A percentile compares a stretch with the other conserved stretches of the same genome.
Evolutionary conservation across 2,329 filamentous ascomycete species (phyloP).

Genomic region (Stenocarpella maydis): DNA sequence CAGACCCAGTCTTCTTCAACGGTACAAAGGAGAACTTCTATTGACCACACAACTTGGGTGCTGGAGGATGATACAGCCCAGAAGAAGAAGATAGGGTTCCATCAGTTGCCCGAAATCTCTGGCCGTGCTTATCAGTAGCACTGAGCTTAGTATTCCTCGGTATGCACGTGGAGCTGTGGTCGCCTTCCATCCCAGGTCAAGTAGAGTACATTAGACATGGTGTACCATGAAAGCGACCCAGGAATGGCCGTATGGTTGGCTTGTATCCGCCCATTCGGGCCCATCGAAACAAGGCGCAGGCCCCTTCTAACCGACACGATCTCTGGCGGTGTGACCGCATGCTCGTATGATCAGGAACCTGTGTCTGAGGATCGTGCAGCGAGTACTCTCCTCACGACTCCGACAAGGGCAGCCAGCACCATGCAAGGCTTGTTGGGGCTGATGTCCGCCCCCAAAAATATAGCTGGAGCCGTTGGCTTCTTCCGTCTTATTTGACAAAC

Average conservation of each 20-base stretch:
- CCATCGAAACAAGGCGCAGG: neutral
- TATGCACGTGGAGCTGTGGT: neutral
- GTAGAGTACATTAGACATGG: neutral
- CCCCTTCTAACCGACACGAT: neutral
- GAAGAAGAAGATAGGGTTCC: neutral
- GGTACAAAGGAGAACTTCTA: neutral
- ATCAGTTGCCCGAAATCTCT: neutral
- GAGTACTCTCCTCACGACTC: neutral
- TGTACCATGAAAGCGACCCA: slow-evolving; percentile 8
- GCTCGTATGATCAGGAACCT: neutral
- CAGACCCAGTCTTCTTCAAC: slow-evolving; percentile 16
- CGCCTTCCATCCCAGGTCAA: neutral
- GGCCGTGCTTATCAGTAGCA: neutral
- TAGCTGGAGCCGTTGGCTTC: neutral
- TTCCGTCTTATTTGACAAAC: neutral
- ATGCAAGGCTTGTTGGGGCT: neutral
- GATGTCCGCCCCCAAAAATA: neutral
- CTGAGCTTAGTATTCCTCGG: neutral
- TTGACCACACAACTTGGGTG: neutral
- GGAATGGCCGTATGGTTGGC: neutral
- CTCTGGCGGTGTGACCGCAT: slow-evolving; percentile 7
- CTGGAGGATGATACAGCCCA: neutral
- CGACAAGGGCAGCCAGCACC: neutral
- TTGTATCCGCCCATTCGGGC: neutral
- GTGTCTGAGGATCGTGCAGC: neutral